Evolutionary conservation across 106 monocot genomes (phyloP).

Genomic region (Dendrobium catenatum): DNA sequence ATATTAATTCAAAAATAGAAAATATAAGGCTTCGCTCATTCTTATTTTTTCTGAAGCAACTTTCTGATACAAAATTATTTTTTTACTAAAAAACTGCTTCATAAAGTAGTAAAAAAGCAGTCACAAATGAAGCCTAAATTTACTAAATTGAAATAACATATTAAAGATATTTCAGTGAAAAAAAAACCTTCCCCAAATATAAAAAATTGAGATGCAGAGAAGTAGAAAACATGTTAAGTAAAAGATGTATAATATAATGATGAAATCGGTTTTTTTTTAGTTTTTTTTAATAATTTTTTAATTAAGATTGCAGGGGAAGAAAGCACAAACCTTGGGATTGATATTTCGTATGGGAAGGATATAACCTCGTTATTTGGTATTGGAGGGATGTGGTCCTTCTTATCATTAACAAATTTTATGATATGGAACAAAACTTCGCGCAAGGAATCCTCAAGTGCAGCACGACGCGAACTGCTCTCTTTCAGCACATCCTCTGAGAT

Average conservation of each 20-base stretch:
- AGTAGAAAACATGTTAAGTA: too few relatives aligned
- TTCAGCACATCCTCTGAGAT: constrained; percentile 33
- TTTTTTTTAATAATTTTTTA: neutral
- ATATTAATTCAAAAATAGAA: too few relatives aligned
- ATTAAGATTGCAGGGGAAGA: neutral
- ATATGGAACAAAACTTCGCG: constrained; percentile 88
- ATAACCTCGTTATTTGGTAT: constrained; percentile 62
- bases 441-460: constrained; percentile 63
- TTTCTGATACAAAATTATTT: too few relatives aligned
- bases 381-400: constrained; percentile 85
- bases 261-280: neutral
- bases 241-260: neutral
- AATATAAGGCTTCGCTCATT: too few relatives aligned
- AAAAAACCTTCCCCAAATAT: too few relatives aligned
- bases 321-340: constrained; percentile 64
- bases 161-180: too few relatives aligned
- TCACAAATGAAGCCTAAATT: too few relatives aligned
- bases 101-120: too few relatives aligned
- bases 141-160: too few relatives aligned
- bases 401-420: constrained; percentile 91
- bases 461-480: constrained; percentile 49
- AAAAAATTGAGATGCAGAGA: too few relatives aligned
- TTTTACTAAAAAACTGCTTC: too few relatives aligned
- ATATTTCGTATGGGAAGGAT: constrained; percentile 88
- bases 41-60: too few relatives aligned